Evolutionary conservation across 768 basidiomycete species (phyloP), one percentile per base, ranked within the genome.

Genomic region (Boletellus emodensis): DNA sequence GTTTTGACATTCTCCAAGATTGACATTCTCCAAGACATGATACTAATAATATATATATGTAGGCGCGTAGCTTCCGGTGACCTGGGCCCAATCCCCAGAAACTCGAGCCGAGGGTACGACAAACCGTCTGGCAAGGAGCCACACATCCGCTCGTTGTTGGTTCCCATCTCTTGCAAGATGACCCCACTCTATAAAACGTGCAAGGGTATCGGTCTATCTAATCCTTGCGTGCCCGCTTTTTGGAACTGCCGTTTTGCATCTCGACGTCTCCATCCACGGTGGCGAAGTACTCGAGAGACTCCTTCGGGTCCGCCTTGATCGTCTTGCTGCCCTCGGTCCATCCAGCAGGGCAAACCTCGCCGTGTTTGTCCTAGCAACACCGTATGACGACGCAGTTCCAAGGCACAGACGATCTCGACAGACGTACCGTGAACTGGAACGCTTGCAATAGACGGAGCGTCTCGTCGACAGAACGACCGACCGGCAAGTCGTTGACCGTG

Each of bases 401-500:
- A 46, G 9, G 2, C 10, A 41, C 24, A 45, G 42, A 42, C 28
- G 3, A 1, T 13, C 5, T 39, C 28, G 22, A 32, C 30, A 6
- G n/a, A 73, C 83, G 37, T 63, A 90, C 88, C 12, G 82, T 83
- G 69, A 87, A 92, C 64, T 94, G 92, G 86, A 95, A 94, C 18
- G 94, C 94, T 70, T 94, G 84, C 72, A 96, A 74, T 43, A 96
- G 82, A 52, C 94, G 87, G 46, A 94, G 59, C 2, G 93, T 94
- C 74, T 96, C 94, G 34, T 93, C 92, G 47, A 95, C 93, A 3
- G 90, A 93, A 46, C 94, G 88, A n/a, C 94, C 94, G 43, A 95
- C 92, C 13, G 93, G 90, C 36, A 94, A 79, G 69, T 96, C 94
- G 65, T 95, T 95, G 54, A 95, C 75, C 48, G 90, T 91, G 58